These are phyloP conservation scores for Candida pseudoviswanathii DNA, from an alignment of 1,139 yeast genomes.

Conservation along the genomic window DNA sequence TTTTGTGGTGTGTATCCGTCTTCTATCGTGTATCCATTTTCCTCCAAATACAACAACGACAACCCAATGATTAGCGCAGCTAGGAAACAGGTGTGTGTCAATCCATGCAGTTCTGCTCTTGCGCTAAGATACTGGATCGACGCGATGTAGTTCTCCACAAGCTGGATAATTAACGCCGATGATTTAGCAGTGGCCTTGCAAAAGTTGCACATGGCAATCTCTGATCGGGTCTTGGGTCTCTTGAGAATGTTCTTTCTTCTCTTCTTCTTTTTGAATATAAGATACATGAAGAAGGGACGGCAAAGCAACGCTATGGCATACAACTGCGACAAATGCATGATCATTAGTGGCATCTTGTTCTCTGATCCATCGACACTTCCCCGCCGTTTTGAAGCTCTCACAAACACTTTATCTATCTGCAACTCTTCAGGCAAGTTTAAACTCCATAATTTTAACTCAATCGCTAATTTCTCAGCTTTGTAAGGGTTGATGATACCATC, in stretches of 20 bases:
- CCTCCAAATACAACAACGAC: conserved; percentile 16
- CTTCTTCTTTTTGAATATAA: conserved; percentile 10
- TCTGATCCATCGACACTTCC: conserved; percentile 11
- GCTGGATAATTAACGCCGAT: conserved; percentile 18
- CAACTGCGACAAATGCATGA: conserved; percentile 41
- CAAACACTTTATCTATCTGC: conserved; percentile 24
- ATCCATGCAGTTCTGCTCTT: conserved; percentile 18
- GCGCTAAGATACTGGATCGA: conserved; percentile 13
- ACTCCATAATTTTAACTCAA: conserved; percentile 39
- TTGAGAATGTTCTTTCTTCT: conserved; percentile 6
- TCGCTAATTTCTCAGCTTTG: conserved; percentile 37
- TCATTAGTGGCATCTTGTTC: conserved; percentile 24
- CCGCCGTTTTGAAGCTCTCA: conserved; percentile 7
- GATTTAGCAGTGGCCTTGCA: conserved; percentile 20
- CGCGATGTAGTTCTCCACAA: conserved; percentile 17
- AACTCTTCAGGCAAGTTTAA: conserved; percentile 29
- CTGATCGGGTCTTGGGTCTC: conserved; percentile 14
- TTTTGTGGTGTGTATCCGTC: conserved; percentile 13
- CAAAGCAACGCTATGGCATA: conserved; percentile 42
- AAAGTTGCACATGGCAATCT: conserved; percentile 17
- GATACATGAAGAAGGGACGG: conserved; percentile 46
- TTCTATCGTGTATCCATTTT: conserved; percentile 10
- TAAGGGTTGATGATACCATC: conserved; percentile 34
- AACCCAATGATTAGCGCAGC: conserved; percentile 18
- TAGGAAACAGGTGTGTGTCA: conserved; percentile 17